phyloP scores from a whole-genome alignment of 2,329 filamentous ascomycete species.

The Sporothrix humicola region DNA sequence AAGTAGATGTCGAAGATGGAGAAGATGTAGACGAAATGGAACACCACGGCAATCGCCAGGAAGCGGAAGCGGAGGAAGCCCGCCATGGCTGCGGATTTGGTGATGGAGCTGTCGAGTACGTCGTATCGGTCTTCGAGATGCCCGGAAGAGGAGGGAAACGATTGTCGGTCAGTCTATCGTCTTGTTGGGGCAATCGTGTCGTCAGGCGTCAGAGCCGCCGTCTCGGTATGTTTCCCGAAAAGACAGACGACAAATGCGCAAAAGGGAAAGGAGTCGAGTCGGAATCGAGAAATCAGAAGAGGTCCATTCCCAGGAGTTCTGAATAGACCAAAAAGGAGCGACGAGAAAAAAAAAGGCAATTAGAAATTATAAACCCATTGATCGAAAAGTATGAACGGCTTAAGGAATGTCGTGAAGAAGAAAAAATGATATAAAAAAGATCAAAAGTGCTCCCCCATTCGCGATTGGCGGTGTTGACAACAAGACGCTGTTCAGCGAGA shows the following conservation, averaged over 20 bases:
- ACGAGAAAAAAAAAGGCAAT: constrained; percentile 4
- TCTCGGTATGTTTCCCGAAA: not conserved
- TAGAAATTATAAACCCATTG: not conserved
- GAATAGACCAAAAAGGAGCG: not conserved
- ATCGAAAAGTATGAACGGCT: not conserved
- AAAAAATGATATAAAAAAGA: not conserved
- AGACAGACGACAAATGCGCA: no score
- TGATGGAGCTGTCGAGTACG: not conserved
- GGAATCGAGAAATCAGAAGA: constrained; percentile 1
- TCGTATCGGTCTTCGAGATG: not conserved
- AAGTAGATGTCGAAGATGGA: constrained; percentile 99
- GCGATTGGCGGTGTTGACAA: constrained; percentile 13
- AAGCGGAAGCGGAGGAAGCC: constrained; percentile 74
- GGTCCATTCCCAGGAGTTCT: constrained; percentile 13
- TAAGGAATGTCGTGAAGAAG: constrained; percentile 11
- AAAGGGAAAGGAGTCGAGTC: not conserved
- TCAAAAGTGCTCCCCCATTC: constrained; percentile 4
- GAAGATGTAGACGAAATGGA: constrained; percentile 91
- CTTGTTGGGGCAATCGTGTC: not conserved
- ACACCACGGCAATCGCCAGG: constrained; percentile 83
- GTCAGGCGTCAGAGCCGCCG: not conserved
- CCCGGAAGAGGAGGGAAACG: not conserved
- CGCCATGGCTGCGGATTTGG: constrained; percentile 52
- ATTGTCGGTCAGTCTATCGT: not conserved
- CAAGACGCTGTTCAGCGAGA: not conserved